Evolutionary conservation across 169 alveolate genomes (phyloP).

Genomic region (Eimeria sp.): DNA sequence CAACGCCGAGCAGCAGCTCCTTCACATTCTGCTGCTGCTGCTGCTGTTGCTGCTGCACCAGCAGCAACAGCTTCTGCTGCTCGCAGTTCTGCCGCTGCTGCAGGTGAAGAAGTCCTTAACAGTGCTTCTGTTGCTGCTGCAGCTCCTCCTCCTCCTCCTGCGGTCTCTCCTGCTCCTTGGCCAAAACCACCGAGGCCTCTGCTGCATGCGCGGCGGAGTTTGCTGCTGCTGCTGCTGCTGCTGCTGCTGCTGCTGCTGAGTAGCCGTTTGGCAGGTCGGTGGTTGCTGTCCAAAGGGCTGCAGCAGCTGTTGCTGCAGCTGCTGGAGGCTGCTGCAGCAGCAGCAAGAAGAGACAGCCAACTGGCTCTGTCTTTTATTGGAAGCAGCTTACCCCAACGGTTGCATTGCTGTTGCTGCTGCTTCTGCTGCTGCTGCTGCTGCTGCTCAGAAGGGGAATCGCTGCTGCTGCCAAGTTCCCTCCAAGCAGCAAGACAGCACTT

Average conservation of each 20-base stretch:
- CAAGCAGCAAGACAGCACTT: conserved; percentile 23
- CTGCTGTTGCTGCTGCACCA: conserved; percentile 35
- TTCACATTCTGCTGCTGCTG: conserved; percentile 42
- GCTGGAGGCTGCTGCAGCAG: conserved; percentile 49
- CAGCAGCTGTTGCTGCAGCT: conserved; percentile 32
- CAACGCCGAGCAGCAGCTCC: conserved; percentile 8
- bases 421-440: conserved; percentile 45
- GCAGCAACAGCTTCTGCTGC: background rate
- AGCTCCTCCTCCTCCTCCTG: conserved; percentile 45
- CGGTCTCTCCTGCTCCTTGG: background rate
- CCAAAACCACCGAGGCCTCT: background rate
- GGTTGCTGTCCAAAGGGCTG: conserved; percentile 4
- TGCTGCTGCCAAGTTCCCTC: background rate
- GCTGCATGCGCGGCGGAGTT: background rate
- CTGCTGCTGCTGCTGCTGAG: background rate
- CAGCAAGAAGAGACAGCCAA: conserved; percentile 45
- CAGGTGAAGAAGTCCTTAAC: background rate
- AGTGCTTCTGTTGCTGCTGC: background rate
- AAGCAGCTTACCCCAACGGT: background rate
- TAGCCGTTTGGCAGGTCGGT: background rate
- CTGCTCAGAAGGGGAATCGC: background rate
- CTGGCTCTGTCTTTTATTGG: conserved; percentile 39
- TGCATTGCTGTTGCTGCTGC: conserved; percentile 19
- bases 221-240: conserved; percentile 18
- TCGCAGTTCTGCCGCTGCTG: background rate